Base-by-base conservation (phyloP, 768 basidiomycete species). In the Mycena pura region DNA sequence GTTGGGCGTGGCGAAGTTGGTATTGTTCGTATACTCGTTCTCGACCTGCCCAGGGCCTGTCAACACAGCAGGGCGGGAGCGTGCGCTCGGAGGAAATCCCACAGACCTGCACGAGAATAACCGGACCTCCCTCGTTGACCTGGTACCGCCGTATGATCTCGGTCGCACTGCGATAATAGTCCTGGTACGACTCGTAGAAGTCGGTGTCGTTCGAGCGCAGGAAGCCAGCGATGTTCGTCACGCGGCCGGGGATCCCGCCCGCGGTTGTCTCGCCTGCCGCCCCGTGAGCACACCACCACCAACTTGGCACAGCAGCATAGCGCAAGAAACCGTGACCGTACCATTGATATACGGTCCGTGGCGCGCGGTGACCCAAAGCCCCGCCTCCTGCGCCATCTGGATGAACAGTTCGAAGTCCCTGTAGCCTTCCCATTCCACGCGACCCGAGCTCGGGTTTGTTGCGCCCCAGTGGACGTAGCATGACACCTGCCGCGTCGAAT, bases 401-500 rank as follows among this genome's bases (percentile, higher is more conserved):
- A 60, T 46, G 34, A 51, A 60, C 34, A 51, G 25, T 40, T 60
- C 58, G 10, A 60, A 52, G 58, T 60, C 15, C 24, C 58, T 34
- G 36, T 60, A 60, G 22, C 43, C 58, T 15, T 53, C 58, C 58
- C 58, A 60, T 47, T 60, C 58, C 25, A 60, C 50, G 7, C 50
- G 49, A 34, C 58, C 58, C 31, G 38, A n/a, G 44, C 43, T 60
- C 14, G 58, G 58, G 36, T 60, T 60, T 31, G 58, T 60, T 28
- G 58, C 58, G 5, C 58, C 58, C 58, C 58, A 60, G 44, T 60
- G 58, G 36, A 60, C 50, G 58, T 60, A 60, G 58, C 58, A 60
- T 8, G 50, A 60, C 19, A 60, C 58, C 57, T 59, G 57, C 5
- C 34, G n/a, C 49, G 28, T 39, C 3, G 22, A 43, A 27, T 57